Conservation (phyloP, 2,329 filamentous ascomycete species). For the Boeremia lycopersici region DNA sequence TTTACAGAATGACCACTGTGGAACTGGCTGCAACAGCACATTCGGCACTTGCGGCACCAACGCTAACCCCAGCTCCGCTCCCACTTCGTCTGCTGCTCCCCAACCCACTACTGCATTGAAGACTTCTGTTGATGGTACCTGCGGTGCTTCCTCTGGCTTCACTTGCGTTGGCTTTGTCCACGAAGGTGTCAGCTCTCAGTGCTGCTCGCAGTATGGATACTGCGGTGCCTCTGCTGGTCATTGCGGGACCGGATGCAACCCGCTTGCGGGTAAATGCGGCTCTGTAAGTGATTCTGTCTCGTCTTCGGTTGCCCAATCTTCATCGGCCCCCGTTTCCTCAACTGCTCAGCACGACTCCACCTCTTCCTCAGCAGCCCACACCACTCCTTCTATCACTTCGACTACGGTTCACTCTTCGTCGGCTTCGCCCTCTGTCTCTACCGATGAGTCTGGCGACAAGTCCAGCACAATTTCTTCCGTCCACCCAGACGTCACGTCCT, state of each 20-base stretch:
- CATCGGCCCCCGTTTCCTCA: slow-evolving; percentile 16
- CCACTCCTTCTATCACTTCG: slow-evolving; percentile 11
- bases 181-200: slow-evolving; percentile 46
- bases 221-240: slow-evolving; percentile 45
- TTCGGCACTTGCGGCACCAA: slow-evolving; percentile 36
- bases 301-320: slow-evolving; percentile 16
- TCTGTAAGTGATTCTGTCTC: slow-evolving; percentile 16
- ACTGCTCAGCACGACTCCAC: slow-evolving; percentile 15
- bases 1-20: slow-evolving; percentile 17
- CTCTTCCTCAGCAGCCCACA: slow-evolving; percentile 8
- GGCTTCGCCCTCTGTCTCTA: slow-evolving; percentile 17
- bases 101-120: slow-evolving; percentile 18
- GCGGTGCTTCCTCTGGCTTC: slow-evolving; percentile 32
- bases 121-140: slow-evolving; percentile 28
- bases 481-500: slow-evolving; percentile 4
- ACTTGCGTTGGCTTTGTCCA: slow-evolving; percentile 32
- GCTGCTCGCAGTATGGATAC: slow-evolving; percentile 53
- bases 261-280: slow-evolving; percentile 28
- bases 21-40: slow-evolving; percentile 25
- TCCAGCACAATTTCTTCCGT: slow-evolving; percentile 12
- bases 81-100: slow-evolving; percentile 16
- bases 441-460: slow-evolving; percentile 13
- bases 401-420: slow-evolving; percentile 16
- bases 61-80: slow-evolving; percentile 13
- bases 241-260: slow-evolving; percentile 44